Evolutionary conservation across 2,329 filamentous ascomycete genomes (phyloP), one percentile per base, ranked within the genome.

Genomic region (Microsporum canis): DNA sequence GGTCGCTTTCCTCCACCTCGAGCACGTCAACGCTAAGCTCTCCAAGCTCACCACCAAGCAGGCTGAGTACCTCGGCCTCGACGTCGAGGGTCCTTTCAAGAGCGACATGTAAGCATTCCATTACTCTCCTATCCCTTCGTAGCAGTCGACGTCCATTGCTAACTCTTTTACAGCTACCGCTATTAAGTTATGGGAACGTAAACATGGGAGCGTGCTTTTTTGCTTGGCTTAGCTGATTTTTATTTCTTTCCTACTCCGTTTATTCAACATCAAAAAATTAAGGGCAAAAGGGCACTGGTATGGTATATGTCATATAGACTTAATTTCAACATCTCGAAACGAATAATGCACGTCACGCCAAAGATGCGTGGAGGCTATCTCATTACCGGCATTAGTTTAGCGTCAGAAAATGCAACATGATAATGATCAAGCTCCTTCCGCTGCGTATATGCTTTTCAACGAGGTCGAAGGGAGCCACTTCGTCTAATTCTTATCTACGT

Each of bases 1-100:
- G 81, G 94, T 99, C 73, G 94, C 94, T 75, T 84, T 87, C 74
- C 88, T 96, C 68, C 94, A 99, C 82, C 82, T 96, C 69, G 84
- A 81, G 67, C 94, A 97, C 83, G 88, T 90, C 83, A 95, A 96
- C 80, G 94, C 84, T 73, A 91, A 97, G 84, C 85, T 99, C 73
- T 89, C 87, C 76, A 87, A 85, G 78, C 86, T 99, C 75, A 89
- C 85, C 74, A 72, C 82, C 63, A 88, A 88, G 70, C 94, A 99
- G 84, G 88, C 90, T 69, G 94, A 97, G 74, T 99, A 99, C 83
- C 88, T 97, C 74, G 85, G 90, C 71, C 83, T 99, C 69, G 83
- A 86, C 63, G 74, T 84, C 66, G 88, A 91, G 81, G 94, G 94
- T 75, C 94, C 94, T 71, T 99, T 84, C 88, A 99, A 99, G 90